Evolutionary conservation across 805 yeast species (phyloP).

Genomic region (Wickerhamiella lipophila): DNA sequence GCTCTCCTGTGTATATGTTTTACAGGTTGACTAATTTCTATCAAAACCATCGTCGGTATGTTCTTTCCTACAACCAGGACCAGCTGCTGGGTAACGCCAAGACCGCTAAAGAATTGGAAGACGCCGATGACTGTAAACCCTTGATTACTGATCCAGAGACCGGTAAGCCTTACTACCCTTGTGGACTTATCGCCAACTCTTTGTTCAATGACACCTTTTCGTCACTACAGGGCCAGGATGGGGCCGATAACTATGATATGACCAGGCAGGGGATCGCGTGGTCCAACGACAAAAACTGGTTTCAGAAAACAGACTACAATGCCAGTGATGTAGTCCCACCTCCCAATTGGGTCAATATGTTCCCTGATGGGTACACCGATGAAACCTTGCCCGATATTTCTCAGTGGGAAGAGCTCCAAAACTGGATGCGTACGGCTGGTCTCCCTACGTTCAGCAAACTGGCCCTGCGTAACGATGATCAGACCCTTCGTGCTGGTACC

Average conservation of each 20-base stretch:
- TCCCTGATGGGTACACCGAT: slow-evolving; percentile 80
- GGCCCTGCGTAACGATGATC: slow-evolving; percentile 57
- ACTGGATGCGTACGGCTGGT: slow-evolving; percentile 98
- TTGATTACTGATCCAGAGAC: slow-evolving; percentile 32
- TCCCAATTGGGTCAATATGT: slow-evolving; percentile 71
- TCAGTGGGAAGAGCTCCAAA: slow-evolving; percentile 72
- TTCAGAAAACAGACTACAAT: slow-evolving; percentile 57
- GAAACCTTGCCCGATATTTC: slow-evolving; percentile 67
- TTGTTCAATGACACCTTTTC: slow-evolving; percentile 77
- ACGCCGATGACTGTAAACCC: slow-evolving; percentile 50
- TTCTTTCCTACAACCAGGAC: slow-evolving; percentile 63
- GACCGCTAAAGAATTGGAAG: slow-evolving; percentile 36
- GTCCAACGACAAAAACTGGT: slow-evolving; percentile 62
- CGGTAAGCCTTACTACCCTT: slow-evolving; percentile 69
- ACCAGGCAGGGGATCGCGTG: slow-evolving; percentile 64
- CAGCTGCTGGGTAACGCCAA: slow-evolving; percentile 74
- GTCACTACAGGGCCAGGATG: slow-evolving; percentile 28
- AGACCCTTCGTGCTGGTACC: slow-evolving; percentile 46
- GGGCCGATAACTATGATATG: slow-evolving; percentile 30
- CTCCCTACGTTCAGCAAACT: slow-evolving; percentile 78
- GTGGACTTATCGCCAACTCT: slow-evolving; percentile 91
- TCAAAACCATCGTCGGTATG: slow-evolving; percentile 92
- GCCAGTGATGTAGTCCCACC: slow-evolving; percentile 77
- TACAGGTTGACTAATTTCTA: slow-evolving; percentile 81
- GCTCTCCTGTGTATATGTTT: slow-evolving; percentile 61